These are phyloP conservation scores for Luffa aegyptiaca DNA, from an alignment of 306 rosid species.

Conservation along the genomic window DNA sequence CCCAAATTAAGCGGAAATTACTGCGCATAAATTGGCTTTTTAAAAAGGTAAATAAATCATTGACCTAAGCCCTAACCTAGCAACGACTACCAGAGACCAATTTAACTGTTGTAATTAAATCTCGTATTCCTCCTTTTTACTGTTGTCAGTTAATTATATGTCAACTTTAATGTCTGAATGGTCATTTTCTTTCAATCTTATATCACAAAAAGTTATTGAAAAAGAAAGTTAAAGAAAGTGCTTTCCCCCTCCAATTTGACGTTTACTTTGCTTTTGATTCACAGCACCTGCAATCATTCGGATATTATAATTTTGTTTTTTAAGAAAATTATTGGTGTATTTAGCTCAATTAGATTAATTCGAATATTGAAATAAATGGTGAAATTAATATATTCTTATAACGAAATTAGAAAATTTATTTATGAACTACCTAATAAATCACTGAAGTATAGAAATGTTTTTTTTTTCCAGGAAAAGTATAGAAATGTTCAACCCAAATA, in stretches of 20 bases:
- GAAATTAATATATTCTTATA: background rate
- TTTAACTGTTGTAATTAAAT: background rate
- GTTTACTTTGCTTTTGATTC: background rate
- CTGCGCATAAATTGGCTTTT: background rate
- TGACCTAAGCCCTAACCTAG: background rate
- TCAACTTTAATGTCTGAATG: background rate
- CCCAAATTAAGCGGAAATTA: background rate
- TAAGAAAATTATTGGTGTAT: background rate
- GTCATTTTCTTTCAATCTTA: background rate
- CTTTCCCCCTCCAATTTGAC: slow-evolving; percentile 1
- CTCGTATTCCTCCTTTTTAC: background rate
- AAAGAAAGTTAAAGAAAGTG: background rate
- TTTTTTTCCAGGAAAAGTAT: no score
- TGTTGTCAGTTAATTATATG: background rate
- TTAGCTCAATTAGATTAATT: background rate
- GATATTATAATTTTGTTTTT: background rate
- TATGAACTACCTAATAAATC: background rate
- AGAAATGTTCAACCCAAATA: no score
- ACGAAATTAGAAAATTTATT: background rate
- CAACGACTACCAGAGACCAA: background rate
- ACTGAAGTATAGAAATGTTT: background rate
- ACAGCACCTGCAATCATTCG: background rate
- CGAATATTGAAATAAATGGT: background rate
- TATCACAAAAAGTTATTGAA: slow-evolving; percentile 5
- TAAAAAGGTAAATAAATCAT: background rate